A percentile compares a stretch with the other conserved stretches of the same genome.
Conservation (phyloP, 805 yeast species). For the Saccharomycopsis sp. region DNA sequence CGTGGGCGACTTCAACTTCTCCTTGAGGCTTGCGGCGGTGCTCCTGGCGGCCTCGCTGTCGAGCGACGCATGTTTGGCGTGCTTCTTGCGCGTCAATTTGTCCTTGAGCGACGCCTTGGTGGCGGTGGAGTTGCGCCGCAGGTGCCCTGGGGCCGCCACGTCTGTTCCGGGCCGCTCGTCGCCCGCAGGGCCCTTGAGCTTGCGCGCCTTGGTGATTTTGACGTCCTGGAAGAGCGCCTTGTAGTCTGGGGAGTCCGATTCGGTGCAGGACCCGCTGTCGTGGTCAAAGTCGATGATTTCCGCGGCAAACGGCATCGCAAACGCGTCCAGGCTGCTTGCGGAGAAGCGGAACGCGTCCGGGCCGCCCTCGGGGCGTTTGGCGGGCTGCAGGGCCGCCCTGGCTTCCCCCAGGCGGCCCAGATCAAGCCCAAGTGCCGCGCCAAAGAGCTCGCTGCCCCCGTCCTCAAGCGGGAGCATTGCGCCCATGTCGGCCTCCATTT, state of each 20-base stretch:
- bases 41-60: background rate
- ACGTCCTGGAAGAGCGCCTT: conserved; percentile 27
- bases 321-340: background rate
- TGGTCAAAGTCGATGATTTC: background rate
- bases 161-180: background rate
- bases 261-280: background rate
- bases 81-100: conserved; percentile 5
- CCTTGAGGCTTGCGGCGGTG: background rate
- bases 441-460: background rate
- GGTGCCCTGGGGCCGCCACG: background rate
- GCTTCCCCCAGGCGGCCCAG: too few relatives aligned
- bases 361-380: too few relatives aligned
- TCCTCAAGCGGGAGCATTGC: conserved; percentile 9
- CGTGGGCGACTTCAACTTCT: conserved; percentile 6
- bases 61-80: background rate
- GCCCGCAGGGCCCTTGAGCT: background rate
- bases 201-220: conserved; percentile 8
- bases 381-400: too few relatives aligned
- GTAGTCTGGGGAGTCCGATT: conserved; percentile 26
- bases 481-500: conserved; percentile 10
- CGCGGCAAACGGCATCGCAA: background rate
- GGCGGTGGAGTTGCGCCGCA: background rate
- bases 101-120: conserved; percentile 9
- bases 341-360: background rate
- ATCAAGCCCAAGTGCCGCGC: background rate